Percentiles rank a stretch among this genome's conserved stretches.
These are phyloP conservation scores for Quercus variabilis DNA, from an alignment of 306 rosid species.

Conservation along the genomic window DNA sequence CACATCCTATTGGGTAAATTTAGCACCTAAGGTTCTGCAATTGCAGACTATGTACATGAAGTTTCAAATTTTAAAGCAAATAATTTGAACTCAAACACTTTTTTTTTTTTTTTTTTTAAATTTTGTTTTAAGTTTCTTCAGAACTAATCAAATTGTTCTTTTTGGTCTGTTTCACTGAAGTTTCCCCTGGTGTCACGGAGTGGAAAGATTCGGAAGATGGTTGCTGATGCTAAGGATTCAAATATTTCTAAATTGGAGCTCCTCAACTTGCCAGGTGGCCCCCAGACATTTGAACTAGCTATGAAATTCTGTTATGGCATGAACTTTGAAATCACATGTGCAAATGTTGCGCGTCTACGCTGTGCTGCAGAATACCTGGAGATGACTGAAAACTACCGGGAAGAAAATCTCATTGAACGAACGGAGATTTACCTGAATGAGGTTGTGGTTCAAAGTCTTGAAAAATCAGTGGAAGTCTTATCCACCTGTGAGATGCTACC, in stretches of 20 bases:
- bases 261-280: conserved; percentile 71
- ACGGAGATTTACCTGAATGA: conserved; percentile 60
- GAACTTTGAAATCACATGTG: conserved; percentile 73
- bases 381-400: conserved; percentile 75
- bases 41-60: background rate
- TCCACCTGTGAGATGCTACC: conserved; percentile 59
- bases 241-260: conserved; percentile 63
- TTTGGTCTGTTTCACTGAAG: conserved; percentile 35
- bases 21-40: background rate
- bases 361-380: conserved; percentile 80
- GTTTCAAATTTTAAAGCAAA: background rate
- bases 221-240: conserved; percentile 55
- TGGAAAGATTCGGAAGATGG: conserved; percentile 87
- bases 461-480: conserved; percentile 70
- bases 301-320: conserved; percentile 86
- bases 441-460: conserved; percentile 56
- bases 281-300: conserved; percentile 73
- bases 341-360: conserved; percentile 63
- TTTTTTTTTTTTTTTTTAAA: too few species aligned
- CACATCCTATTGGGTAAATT: background rate
- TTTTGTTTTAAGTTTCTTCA: background rate
- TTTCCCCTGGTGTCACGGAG: conserved; percentile 80
- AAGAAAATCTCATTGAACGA: conserved; percentile 63
- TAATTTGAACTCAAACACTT: background rate
- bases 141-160: conserved; percentile 14